Evolutionary conservation across 257 asterid species (phyloP).

Genomic region (Primulina eburnea): DNA sequence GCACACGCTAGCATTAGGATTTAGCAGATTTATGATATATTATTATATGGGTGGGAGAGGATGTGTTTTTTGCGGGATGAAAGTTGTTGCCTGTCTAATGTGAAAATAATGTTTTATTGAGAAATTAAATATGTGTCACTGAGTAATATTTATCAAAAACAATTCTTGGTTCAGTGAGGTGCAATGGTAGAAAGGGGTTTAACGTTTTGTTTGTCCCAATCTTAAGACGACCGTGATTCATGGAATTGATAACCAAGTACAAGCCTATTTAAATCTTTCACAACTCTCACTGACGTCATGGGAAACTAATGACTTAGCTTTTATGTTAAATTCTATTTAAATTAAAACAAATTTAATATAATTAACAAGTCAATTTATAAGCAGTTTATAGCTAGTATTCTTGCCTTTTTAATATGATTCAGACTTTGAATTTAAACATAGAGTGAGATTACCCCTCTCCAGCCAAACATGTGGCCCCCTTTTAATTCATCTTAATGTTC

Average conservation of each 20-base stretch:
- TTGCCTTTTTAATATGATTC: not conserved
- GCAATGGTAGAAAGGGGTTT: not conserved
- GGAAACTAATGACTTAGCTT: too few species aligned
- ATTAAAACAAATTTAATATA: not conserved
- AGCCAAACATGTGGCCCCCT: too few species aligned
- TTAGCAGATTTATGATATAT: not conserved
- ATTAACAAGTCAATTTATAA: slow-evolving; percentile 3
- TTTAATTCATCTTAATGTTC: too few species aligned
- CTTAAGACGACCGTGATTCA: not conserved
- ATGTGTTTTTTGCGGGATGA: slow-evolving; percentile 2
- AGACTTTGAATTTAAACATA: not conserved
- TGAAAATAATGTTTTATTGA: slow-evolving; percentile 8
- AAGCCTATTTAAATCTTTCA: not conserved
- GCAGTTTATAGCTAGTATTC: not conserved
- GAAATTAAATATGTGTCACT: not conserved
- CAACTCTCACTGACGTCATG: not conserved
- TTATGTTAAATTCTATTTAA: not conserved
- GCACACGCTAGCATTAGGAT: not conserved
- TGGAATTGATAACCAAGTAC: not conserved
- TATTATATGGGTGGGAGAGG: not conserved
- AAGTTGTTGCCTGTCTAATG: slow-evolving; percentile 11
- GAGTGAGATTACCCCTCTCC: too few species aligned
- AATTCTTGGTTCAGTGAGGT: not conserved
- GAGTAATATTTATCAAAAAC: too few species aligned
- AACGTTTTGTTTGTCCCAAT: not conserved